These are phyloP conservation scores for Antrodiella citrinella DNA, from an alignment of 768 basidiomycete species.

Conservation along the genomic window DNA sequence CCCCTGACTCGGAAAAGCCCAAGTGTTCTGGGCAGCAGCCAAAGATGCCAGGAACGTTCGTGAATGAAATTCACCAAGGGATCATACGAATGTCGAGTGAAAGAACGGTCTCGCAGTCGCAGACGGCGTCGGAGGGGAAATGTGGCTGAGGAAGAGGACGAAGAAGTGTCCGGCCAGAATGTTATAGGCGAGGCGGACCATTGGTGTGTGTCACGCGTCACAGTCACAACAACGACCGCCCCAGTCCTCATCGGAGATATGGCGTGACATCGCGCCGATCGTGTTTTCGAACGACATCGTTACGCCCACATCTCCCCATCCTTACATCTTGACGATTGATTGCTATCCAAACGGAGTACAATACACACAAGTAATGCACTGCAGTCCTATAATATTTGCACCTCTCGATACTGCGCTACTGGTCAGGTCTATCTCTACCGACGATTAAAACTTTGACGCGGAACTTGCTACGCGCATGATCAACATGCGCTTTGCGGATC, in stretches of 20 bases:
- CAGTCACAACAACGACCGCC: background rate
- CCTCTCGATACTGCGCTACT: too few relatives aligned
- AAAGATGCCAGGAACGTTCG: background rate
- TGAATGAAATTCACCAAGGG: background rate
- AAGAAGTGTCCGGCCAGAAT: background rate
- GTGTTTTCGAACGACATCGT: background rate
- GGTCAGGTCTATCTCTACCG: background rate
- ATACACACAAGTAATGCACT: too few relatives aligned
- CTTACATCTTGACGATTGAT: background rate
- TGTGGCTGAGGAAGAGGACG: background rate
- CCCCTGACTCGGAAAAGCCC: background rate
- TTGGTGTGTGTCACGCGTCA: background rate
- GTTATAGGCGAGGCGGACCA: background rate
- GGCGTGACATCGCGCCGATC: background rate
- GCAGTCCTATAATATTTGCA: too few relatives aligned
- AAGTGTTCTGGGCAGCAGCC: background rate
- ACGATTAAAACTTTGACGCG: background rate
- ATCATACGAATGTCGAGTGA: background rate
- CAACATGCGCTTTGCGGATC: background rate
- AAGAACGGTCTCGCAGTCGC: background rate
- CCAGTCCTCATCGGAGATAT: background rate
- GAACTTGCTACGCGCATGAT: background rate
- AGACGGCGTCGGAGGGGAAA: background rate
- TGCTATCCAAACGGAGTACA: too few relatives aligned
- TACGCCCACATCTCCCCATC: background rate